Conservation (phyloP, 2,329 filamentous ascomycete species). For the Aspergillus candidus region DNA sequence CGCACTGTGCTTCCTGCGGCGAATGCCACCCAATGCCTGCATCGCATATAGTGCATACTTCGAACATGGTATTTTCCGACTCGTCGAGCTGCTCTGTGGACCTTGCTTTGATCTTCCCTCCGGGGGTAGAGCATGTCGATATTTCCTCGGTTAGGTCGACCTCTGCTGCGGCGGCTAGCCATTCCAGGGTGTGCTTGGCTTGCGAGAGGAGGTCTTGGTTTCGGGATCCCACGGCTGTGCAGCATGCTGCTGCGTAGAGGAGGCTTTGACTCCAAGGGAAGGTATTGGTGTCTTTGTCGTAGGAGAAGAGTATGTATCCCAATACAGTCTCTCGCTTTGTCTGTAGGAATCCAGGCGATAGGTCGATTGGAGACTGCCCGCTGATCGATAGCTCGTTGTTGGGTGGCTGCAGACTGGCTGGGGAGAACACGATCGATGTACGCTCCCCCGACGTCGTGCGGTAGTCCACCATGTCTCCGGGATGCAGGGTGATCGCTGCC, state of each 20-base stretch:
- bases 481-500: slow-evolving; percentile 48
- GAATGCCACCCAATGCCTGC: slow-evolving; percentile 44
- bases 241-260: slow-evolving; percentile 33
- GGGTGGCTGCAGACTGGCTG: slow-evolving; percentile 12
- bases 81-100: slow-evolving; percentile 16
- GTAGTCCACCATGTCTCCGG: slow-evolving; percentile 54
- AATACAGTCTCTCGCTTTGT: slow-evolving; percentile 21
- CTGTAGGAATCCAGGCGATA: slow-evolving; percentile 11
- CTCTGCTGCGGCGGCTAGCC: slow-evolving; percentile 21
- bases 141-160: slow-evolving; percentile 30
- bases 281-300: slow-evolving; percentile 8
- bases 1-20: slow-evolving; percentile 43
- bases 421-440: slow-evolving; percentile 34
- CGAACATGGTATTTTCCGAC: slow-evolving; percentile 29
- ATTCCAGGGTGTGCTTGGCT: slow-evolving; percentile 22
- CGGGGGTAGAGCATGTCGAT: slow-evolving; percentile 16
- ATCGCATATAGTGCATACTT: slow-evolving; percentile 50
- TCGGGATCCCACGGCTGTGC: slow-evolving; percentile 26
- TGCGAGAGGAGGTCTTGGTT: slow-evolving; percentile 18
- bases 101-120: slow-evolving; percentile 19
- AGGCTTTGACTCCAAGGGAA: slow-evolving; percentile 25
- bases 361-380: background rate
- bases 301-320: slow-evolving; percentile 23
- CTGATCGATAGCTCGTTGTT: background rate
- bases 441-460: slow-evolving; percentile 43